Evolutionary conservation across 257 asterid genomes (phyloP).

Genomic region (Nicotiana tabacum): DNA sequence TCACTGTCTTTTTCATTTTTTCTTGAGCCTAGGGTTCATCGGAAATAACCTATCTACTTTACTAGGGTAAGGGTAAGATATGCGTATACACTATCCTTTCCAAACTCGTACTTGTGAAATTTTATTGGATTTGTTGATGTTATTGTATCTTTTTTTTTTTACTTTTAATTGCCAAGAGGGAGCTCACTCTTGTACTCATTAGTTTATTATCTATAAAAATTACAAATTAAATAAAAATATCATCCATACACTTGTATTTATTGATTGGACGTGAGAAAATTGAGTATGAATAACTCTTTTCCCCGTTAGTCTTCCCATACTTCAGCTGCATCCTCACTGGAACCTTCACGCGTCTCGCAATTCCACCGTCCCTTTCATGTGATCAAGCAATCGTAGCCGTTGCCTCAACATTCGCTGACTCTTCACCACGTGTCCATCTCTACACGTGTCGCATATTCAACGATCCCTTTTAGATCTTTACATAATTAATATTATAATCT

Average conservation of each 20-base stretch:
- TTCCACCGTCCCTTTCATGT: conserved; percentile 65
- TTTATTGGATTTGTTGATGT: no score
- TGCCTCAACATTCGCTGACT: conserved; percentile 16
- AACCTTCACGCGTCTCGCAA: conserved; percentile 36
- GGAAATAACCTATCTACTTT: no score
- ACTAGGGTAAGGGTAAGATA: rapidly evolving
- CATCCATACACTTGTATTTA: background rate
- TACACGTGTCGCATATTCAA: conserved; percentile 35
- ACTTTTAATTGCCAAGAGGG: no score
- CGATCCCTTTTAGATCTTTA: conserved; percentile 15
- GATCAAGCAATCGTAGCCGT: conserved; percentile 49
- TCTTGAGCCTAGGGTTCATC: no score
- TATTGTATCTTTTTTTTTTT: no score
- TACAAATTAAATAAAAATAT: no score
- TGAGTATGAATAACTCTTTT: background rate
- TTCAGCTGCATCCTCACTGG: conserved; percentile 4
- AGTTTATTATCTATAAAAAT: no score
- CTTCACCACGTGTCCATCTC: conserved; percentile 39
- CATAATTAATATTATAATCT: conserved; percentile 28
- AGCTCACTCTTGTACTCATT: no score
- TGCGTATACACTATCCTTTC: rapidly evolving
- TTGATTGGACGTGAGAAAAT: background rate
- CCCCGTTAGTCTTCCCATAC: background rate
- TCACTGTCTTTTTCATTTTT: no score
- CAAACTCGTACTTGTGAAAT: no score